Evolutionary conservation across 805 yeast genomes (phyloP).

Genomic region (Suhomyces sp.): DNA sequence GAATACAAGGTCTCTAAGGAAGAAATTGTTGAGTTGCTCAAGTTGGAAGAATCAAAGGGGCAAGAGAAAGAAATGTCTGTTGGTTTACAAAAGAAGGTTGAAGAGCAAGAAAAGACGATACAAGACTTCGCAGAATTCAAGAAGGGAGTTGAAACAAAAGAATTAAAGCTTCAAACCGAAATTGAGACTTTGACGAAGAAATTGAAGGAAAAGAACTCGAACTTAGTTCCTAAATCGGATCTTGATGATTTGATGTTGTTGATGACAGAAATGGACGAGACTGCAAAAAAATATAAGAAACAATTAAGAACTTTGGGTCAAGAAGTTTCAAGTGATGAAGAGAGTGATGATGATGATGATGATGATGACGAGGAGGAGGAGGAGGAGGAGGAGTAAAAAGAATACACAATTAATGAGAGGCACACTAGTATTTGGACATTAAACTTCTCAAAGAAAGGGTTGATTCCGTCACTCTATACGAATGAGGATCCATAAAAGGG

Average conservation of each 20-base stretch:
- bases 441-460: too few relatives aligned
- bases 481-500: too few relatives aligned
- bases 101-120: not conserved
- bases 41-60: not conserved
- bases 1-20: not conserved
- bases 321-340: constrained; percentile 70
- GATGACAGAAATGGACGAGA: constrained; percentile 75
- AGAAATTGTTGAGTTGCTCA: not conserved
- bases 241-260: constrained; percentile 75
- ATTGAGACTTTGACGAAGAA: constrained; percentile 10
- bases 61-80: not conserved
- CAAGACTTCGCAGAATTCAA: constrained; percentile 11
- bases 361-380: constrained; percentile 48
- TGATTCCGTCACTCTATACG: too few relatives aligned
- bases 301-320: constrained; percentile 53
- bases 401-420: too few relatives aligned
- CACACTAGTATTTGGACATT: too few relatives aligned
- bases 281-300: constrained; percentile 55
- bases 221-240: constrained; percentile 49
- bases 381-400: constrained; percentile 9
- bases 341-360: constrained; percentile 62
- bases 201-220: constrained; percentile 14
- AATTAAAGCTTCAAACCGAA: constrained; percentile 5
- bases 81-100: constrained; percentile 1
- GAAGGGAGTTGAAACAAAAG: constrained; percentile 3